Evolutionary conservation across 2,329 filamentous ascomycete species (phyloP).

Genomic region (Huntiella bhutanensis): DNA sequence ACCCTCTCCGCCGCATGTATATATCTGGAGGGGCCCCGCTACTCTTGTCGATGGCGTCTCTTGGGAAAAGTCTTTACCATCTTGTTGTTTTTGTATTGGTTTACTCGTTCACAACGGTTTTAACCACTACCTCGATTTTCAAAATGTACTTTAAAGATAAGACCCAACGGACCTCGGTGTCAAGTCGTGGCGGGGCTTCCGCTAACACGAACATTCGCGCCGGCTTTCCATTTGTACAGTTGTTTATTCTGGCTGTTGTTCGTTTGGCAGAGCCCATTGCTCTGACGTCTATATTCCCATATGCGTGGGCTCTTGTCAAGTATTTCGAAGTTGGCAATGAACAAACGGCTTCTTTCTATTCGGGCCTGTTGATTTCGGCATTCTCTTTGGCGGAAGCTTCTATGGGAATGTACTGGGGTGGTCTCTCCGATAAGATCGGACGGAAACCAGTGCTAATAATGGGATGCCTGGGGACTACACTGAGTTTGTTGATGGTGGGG

Average conservation of each 20-base stretch:
- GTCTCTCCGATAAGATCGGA: conserved; percentile 61
- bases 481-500: conserved; percentile 68
- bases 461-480: conserved; percentile 64
- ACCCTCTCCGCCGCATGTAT: background rate
- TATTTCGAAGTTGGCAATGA: conserved; percentile 53
- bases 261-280: conserved; percentile 84
- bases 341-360: conserved; percentile 68
- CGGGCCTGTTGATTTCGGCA: conserved; percentile 70
- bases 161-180: too few relatives aligned
- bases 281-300: conserved; percentile 82
- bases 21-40: background rate
- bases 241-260: conserved; percentile 77
- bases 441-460: conserved; percentile 70
- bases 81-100: background rate
- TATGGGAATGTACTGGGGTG: conserved; percentile 79
- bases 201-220: background rate
- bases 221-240: conserved; percentile 56
- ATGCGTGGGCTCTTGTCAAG: conserved; percentile 70
- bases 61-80: background rate
- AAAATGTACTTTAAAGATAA: background rate
- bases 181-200: too few relatives aligned
- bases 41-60: too few relatives aligned
- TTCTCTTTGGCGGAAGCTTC: conserved; percentile 67
- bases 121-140: background rate
- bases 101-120: background rate